Conservation (phyloP, 352 stramenopile genomes). For the Phytophthora constricta region DNA sequence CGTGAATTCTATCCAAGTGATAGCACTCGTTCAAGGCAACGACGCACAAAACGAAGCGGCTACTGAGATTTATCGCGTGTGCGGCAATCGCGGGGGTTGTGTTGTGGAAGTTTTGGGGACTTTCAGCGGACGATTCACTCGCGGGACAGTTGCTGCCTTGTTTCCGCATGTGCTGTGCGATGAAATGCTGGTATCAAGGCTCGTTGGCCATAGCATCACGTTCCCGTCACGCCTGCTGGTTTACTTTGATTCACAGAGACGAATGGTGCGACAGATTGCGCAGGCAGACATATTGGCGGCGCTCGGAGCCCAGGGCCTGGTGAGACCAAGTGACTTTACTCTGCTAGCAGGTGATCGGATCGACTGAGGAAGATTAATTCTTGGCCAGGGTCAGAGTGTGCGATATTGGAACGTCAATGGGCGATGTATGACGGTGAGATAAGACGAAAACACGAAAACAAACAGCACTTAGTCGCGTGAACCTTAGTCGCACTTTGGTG, state of each 20-base stretch:
- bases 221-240: conserved; percentile 26
- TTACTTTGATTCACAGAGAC: conserved; percentile 22
- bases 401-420: no score
- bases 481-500: no score
- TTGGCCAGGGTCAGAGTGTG: no score
- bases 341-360: neutral
- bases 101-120: conserved; percentile 23
- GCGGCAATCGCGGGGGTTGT: conserved; percentile 12
- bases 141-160: conserved; percentile 10
- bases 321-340: neutral
- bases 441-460: no score
- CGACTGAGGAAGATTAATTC: no score
- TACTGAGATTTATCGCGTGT: conserved; percentile 13
- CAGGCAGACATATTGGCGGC: conserved; percentile 25
- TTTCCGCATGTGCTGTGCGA: conserved; percentile 18
- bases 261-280: conserved; percentile 16
- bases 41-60: conserved; percentile 5
- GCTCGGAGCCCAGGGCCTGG: conserved; percentile 1
- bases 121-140: conserved; percentile 6
- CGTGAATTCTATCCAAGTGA: conserved; percentile 28
- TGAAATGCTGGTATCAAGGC: conserved; percentile 8
- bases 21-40: conserved; percentile 8
- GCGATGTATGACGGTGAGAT: no score
- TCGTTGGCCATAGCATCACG: conserved; percentile 10
- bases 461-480: no score